Conservation (phyloP, 2,329 filamentous ascomycete species). For the Claviceps sp. region DNA sequence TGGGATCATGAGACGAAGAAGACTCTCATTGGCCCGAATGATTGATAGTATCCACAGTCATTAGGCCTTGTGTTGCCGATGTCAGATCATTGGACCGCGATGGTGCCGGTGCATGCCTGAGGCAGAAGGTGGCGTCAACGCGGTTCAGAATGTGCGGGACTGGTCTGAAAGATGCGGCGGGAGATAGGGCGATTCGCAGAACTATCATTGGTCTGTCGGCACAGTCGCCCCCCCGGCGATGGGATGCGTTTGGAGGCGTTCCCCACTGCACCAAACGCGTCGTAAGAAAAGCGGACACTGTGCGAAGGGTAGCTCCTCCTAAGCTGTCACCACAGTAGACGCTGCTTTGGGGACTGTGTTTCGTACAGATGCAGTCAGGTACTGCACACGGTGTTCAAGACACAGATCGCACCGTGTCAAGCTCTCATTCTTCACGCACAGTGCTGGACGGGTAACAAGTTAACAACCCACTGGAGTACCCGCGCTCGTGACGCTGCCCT, state of each 20-base stretch:
- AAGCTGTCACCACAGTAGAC: not conserved
- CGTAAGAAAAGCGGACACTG: not conserved
- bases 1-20: conserved; percentile 3
- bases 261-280: not conserved
- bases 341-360: not conserved
- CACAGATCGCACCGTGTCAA: too few relatives aligned
- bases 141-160: conserved; percentile 14
- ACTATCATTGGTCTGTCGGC: not conserved
- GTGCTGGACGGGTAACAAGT: not conserved
- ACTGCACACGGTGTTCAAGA: not conserved
- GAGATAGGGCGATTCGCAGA: not conserved
- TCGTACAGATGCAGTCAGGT: accelerated
- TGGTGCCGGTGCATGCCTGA: conserved; percentile 14
- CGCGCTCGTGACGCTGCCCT: conserved; percentile 1
- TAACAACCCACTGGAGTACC: not conserved
- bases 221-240: not conserved
- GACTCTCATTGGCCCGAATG: conserved; percentile 1
- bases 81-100: conserved; percentile 3
- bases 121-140: conserved; percentile 11
- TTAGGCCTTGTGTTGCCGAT: conserved; percentile 4
- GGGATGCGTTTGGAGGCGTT: not conserved
- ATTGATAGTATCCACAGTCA: not conserved
- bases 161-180: conserved; percentile 15
- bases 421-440: not conserved
- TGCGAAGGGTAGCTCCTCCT: not conserved